Percentiles rank a stretch among this genome's conserved stretches.
These are phyloP conservation scores for Parathielavia appendiculata DNA, from an alignment of 495 filamentous ascomycete species.

Conservation along the genomic window DNA sequence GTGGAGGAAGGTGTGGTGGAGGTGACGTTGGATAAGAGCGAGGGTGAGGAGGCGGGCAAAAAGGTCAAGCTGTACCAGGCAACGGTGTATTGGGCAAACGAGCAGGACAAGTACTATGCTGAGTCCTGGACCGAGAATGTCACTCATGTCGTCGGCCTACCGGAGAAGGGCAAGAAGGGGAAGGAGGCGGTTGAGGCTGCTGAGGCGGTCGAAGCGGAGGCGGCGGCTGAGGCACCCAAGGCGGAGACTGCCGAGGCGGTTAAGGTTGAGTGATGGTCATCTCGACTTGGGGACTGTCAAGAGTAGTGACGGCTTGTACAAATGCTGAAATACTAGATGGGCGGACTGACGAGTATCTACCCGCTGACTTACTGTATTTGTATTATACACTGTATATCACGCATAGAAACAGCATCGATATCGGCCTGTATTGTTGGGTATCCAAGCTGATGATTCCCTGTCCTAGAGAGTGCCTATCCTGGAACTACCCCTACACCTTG, in stretches of 20 bases:
- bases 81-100: conserved; percentile 63
- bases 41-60: conserved; percentile 17
- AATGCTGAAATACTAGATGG: not conserved
- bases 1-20: conserved; percentile 17
- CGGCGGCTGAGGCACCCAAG: not conserved
- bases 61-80: conserved; percentile 33
- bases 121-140: conserved; percentile 64
- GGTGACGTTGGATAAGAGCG: conserved; percentile 13
- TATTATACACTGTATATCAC: conserved; percentile 14
- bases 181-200: not conserved
- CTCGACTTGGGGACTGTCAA: not conserved
- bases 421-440: not conserved
- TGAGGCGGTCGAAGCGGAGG: conserved; percentile 15
- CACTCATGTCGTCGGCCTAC: conserved; percentile 44
- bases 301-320: not conserved
- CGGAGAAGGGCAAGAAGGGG: conserved; percentile 34
- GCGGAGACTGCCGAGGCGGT: not conserved
- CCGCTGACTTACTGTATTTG: conserved; percentile 6
- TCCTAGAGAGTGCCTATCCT: not conserved
- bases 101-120: conserved; percentile 61
- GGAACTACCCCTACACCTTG: conserved; percentile 20
- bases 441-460: not conserved
- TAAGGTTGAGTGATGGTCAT: not conserved
- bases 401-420: not conserved
- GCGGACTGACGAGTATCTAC: not conserved